A percentile compares a stretch with the other conserved stretches of the same genome.
Conservation (phyloP, 2,329 filamentous ascomycete genomes). For the Botrytis aclada region DNA sequence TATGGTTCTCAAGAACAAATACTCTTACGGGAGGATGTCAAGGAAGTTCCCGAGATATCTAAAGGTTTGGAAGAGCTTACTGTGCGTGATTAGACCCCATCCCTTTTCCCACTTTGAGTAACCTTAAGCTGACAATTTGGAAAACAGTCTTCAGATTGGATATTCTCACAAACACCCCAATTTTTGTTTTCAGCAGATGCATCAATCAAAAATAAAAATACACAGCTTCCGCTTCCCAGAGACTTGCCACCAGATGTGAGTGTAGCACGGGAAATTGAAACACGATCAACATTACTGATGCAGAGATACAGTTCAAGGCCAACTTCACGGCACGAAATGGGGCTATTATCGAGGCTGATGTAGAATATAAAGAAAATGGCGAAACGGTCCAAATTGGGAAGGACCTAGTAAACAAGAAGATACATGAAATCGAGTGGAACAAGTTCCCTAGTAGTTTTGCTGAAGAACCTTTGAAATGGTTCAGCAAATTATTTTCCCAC, state of each 20-base stretch:
- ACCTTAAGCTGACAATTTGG: conserved; percentile 29
- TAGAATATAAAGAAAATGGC: conserved; percentile 5
- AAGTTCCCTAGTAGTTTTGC: not conserved
- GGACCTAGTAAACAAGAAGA: conserved; percentile 24
- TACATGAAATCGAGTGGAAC: conserved; percentile 50
- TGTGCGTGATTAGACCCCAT: conserved; percentile 43
- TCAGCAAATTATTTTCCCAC: conserved; percentile 2
- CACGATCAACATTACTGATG: conserved; percentile 1
- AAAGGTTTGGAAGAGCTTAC: conserved; percentile 62
- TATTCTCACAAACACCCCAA: conserved; percentile 79
- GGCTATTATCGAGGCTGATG: conserved; percentile 25
- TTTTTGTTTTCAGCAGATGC: conserved; percentile 67
- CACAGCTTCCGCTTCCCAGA: not conserved
- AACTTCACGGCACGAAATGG: conserved; percentile 30
- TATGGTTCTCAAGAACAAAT: conserved; percentile 50
- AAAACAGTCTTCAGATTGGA: conserved; percentile 64
- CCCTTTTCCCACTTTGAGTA: not conserved
- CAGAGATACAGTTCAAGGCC: conserved; percentile 20
- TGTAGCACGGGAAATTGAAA: not conserved
- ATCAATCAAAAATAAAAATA: conserved; percentile 8
- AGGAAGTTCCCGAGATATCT: conserved; percentile 48
- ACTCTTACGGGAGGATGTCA: conserved; percentile 40
- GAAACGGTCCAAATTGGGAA: not conserved
- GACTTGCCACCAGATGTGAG: conserved; percentile 18
- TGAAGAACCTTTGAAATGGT: not conserved